Base-by-base conservation (phyloP, 1,284 basidiomycete genomes). In the Malassezia obtusa region DNA sequence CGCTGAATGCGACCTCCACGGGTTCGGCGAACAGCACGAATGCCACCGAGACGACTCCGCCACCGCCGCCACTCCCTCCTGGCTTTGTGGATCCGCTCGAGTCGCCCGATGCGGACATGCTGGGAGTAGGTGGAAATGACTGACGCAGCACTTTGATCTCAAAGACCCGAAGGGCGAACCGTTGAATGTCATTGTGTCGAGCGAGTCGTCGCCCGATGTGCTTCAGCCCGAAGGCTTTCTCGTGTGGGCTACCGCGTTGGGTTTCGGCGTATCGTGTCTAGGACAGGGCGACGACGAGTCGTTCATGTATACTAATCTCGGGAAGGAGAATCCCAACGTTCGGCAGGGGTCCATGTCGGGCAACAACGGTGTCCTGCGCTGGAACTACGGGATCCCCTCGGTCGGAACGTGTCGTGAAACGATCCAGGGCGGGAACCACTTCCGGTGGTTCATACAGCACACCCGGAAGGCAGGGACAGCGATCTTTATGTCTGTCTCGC, bases 401-500 rank as follows among this genome's bases (percentile, higher is more conserved):
- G 50, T 65, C 19, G 60, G 61, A 4, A 64, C 64, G 3, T 71
- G 70, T 49, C 58, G 54, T 61, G 89, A 96, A 75, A 86, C 87
- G 2, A 80, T 94, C 45, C 67, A 86, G 58, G 91, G 91, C 11
- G 91, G 91, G 5, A 82, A 86, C 65, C 91, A 96, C 70, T 83
- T 91, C 72, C 81, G 91, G 24, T 91, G 90, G 75, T 96, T 87
- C 86, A 74, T 80, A 1, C 89, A 94, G 75, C 79, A 85, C 56
- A 30, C 47, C 19, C 15, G 10, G 3, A 26, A 40, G 15, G 26
- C 21, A 5, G 85, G 84, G 0, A 75, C 78, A 3, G 89, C 89
- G 7, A 79, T 86, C 52, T 95, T 95, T 72, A 78, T 94, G 76
- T 89, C 87, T 41, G 68, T 59, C 2, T 67, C 64, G 2, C 51